Percentiles rank a stretch among this genome's conserved stretches.
Conservation (phyloP, 2,329 filamentous ascomycete genomes). For the Penicillium sp. region DNA sequence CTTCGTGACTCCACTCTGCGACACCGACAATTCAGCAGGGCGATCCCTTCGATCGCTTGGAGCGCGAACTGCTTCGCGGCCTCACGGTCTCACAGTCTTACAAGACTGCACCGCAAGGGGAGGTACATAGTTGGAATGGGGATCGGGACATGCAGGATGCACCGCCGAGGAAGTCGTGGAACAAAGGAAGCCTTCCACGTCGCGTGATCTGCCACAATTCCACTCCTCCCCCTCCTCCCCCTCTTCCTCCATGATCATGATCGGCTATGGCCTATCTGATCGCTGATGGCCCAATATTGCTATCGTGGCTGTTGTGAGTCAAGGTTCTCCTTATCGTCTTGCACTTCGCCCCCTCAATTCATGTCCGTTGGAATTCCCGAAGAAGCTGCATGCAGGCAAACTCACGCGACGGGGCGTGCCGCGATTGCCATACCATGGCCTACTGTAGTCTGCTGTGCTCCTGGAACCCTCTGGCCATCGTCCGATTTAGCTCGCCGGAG, state of each 20-base stretch:
- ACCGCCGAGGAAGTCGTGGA: constrained; percentile 15
- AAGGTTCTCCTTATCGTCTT: constrained; percentile 1
- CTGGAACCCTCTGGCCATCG: constrained; percentile 7
- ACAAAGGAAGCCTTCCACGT: constrained; percentile 9
- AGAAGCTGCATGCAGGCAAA: constrained; percentile 19
- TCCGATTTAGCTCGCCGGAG: constrained; percentile 7
- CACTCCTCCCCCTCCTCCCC: constrained; percentile 9
- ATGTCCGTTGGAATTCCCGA: constrained; percentile 9
- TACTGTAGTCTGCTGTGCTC: constrained; percentile 11
- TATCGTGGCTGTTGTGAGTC: neutral
- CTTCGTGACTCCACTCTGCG: constrained; percentile 24
- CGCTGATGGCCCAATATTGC: too few relatives aligned
- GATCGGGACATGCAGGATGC: constrained; percentile 18
- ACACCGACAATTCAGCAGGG: constrained; percentile 30
- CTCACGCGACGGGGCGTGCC: constrained; percentile 15
- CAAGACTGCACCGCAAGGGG: constrained; percentile 16
- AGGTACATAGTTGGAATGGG: constrained; percentile 18
- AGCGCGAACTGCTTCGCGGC: constrained; percentile 8
- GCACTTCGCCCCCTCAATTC: neutral
- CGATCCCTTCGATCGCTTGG: constrained; percentile 11
- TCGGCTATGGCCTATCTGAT: constrained; percentile 9
- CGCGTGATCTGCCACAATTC: constrained; percentile 10
- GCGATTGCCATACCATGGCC: constrained; percentile 11
- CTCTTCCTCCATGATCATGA: neutral
- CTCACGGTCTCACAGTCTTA: neutral